Evolutionary conservation across 1,284 basidiomycete species (phyloP), one percentile per base, ranked within the genome.

Genomic region (Heimioporus retisporus): DNA sequence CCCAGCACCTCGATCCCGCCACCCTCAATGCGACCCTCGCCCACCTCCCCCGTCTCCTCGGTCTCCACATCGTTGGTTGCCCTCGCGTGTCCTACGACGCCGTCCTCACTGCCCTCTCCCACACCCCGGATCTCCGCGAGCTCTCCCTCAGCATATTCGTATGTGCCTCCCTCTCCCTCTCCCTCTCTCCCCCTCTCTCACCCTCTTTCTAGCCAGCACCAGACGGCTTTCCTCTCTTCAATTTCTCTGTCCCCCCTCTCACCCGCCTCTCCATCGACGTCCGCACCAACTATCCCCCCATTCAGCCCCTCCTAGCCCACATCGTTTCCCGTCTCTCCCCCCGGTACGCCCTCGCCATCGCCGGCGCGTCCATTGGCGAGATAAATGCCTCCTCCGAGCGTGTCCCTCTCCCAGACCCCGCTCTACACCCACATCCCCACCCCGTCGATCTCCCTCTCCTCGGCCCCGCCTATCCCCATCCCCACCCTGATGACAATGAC

Each of bases 1-100:
- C 86, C 7, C 81, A 79, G 55, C 85, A 89, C 23, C 73, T 91
- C 42, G 88, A 90, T 70, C 81, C 83, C 43, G 71, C 71, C 42
- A 77, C 89, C 5, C 79, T 93, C 50, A 81, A 84, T 56, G 65
- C 78, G n/a, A 81, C 83, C 7, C 75, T 93, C 15, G 65, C 73
- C 19, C 79, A 85, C 14, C 80, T 92, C 1, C 86, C 90, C 1
- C 76, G 79, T 43, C 81, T 93, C 14, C 76, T 78, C 15, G 85
- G 84, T 16, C 80, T 93, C 3, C 89, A 92, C 74, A 74, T 93
- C 48, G 73, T 92, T 28, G 82, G 81, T 13, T 93, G 92, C 73
- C 75, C 83, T 4, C 85, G 86, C 67, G 73, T 90, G 40, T 83
- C 88, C 58, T 88, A 92, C 70, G 66, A 73, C 14, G 72, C 75